These are phyloP conservation scores for Curvularia verruculosa DNA, from an alignment of 2,329 filamentous ascomycete species.

Conservation along the genomic window DNA sequence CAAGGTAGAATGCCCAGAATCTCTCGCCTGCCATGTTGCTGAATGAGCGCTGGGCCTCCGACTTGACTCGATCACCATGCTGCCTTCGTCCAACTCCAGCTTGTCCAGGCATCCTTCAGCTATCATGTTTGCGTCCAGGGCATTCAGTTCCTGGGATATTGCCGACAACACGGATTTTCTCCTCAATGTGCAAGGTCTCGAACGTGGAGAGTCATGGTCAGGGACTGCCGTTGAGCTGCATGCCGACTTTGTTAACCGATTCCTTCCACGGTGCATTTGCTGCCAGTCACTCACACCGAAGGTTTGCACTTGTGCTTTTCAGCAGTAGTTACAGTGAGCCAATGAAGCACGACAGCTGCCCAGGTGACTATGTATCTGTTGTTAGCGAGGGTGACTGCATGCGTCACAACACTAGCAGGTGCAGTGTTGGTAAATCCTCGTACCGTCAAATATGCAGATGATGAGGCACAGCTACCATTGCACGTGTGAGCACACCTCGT, in stretches of 20 bases:
- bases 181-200: not conserved
- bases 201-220: not conserved
- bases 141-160: not conserved
- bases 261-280: not conserved
- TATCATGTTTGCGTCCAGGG: not conserved
- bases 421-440: slow-evolving; percentile 5
- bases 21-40: slow-evolving; percentile 5
- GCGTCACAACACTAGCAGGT: not conserved
- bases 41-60: not conserved
- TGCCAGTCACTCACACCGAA: slow-evolving; percentile 15
- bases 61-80: not conserved
- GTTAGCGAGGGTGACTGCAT: not conserved
- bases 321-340: slow-evolving; percentile 40
- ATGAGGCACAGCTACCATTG: slow-evolving; percentile 44
- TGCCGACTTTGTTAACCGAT: not conserved
- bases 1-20: slow-evolving; percentile 13
- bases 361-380: slow-evolving; percentile 41
- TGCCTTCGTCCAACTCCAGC: not conserved
- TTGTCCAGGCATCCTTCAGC: not conserved
- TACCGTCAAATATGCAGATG: slow-evolving; percentile 51
- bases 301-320: slow-evolving; percentile 26
- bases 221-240: slow-evolving; percentile 1
- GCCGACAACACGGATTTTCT: not conserved
- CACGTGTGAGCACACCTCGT: not conserved
- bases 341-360: slow-evolving; percentile 43